Conservation (phyloP, 1,284 basidiomycete genomes). For the Pseudozyma sp. region DNA sequence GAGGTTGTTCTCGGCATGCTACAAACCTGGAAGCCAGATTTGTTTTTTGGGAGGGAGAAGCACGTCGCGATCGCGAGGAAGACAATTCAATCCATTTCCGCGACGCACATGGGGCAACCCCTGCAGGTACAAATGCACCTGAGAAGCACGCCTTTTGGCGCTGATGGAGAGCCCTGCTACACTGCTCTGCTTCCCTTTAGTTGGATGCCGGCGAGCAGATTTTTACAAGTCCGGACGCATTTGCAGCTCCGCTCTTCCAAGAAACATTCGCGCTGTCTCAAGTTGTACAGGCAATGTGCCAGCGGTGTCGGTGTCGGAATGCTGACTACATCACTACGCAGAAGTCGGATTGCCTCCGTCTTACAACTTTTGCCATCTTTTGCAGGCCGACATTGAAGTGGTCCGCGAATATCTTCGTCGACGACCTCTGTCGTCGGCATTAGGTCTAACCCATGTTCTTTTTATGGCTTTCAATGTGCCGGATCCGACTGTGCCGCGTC, state of each 20-base stretch:
- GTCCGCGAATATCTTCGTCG: too few species aligned
- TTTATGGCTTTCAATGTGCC: too few species aligned
- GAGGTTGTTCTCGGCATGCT: too few species aligned
- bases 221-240: neutral
- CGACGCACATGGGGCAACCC: neutral
- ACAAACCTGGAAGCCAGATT: neutral
- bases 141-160: too few species aligned
- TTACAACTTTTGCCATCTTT: neutral
- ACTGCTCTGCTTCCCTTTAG: too few species aligned
- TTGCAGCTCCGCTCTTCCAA: neutral
- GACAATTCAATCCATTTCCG: neutral
- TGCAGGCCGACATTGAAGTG: too few species aligned
- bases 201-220: neutral
- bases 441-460: too few species aligned
- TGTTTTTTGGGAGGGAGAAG: neutral
- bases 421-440: too few species aligned
- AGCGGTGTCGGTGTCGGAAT: conserved; percentile 24
- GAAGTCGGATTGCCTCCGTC: conserved; percentile 17
- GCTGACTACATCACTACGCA: conserved; percentile 20
- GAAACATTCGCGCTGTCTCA: neutral
- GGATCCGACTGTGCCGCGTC: too few species aligned
- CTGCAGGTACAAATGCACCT: neutral
- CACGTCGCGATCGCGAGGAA: neutral
- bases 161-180: too few species aligned
- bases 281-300: neutral